These are phyloP conservation scores for Leccinum ponderosum DNA, from an alignment of 1,284 basidiomycete species.

Conservation along the genomic window DNA sequence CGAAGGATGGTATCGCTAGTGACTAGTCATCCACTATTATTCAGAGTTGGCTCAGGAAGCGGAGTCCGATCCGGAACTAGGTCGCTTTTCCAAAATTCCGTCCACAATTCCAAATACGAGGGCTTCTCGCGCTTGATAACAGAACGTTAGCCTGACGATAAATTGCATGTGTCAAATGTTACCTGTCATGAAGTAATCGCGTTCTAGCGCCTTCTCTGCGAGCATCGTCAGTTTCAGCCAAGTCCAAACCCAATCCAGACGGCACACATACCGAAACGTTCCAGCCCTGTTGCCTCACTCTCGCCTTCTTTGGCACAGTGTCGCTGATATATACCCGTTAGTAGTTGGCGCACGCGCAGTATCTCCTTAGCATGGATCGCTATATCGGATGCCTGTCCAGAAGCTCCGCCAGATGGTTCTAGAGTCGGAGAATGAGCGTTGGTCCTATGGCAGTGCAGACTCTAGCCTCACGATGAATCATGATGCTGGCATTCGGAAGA, in stretches of 20 bases:
- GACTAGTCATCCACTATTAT: conserved; percentile 5
- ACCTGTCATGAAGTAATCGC: conserved; percentile 95
- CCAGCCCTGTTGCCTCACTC: conserved; percentile 58
- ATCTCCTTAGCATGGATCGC: conserved; percentile 95
- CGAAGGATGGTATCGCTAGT: conserved; percentile 4
- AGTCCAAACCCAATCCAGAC: conserved; percentile 9
- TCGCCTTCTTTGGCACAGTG: conserved; percentile 75
- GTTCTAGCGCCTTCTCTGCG: conserved; percentile 82
- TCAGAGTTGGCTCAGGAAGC: conserved; percentile 19
- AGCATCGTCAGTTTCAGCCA: conserved; percentile 22
- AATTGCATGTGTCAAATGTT: conserved; percentile 28
- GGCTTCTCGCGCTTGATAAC: conserved; percentile 72
- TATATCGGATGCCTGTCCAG: conserved; percentile 91
- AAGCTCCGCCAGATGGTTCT: conserved; percentile 95
- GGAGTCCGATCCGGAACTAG: conserved; percentile 41
- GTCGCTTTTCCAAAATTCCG: conserved; percentile 78
- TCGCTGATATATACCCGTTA: conserved; percentile 84
- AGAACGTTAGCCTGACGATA: conserved; percentile 20
- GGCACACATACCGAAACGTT: conserved; percentile 71
- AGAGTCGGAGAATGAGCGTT: conserved; percentile 11
- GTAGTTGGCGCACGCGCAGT: conserved; percentile 75
- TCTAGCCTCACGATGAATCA: conserved; percentile 86
- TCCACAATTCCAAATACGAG: conserved; percentile 90
- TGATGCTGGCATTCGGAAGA: conserved; percentile 89
- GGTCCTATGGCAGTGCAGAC: conserved; percentile 12